Evolutionary conservation across 139 green algal species (phyloP).

Genomic region (Asterochloris sp.): DNA sequence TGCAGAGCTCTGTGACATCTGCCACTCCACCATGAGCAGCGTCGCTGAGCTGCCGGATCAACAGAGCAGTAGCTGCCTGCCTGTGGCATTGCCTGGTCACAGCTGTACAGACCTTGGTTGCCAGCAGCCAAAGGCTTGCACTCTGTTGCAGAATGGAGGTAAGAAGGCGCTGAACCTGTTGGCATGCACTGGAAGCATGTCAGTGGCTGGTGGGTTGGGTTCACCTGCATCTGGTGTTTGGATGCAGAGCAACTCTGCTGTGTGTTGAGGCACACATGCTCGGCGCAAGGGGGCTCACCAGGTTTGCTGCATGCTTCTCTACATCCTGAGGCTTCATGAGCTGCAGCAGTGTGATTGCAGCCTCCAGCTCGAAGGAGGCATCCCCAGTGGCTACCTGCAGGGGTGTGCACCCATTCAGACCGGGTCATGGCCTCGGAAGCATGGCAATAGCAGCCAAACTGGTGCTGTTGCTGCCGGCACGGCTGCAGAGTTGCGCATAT

Average conservation of each 20-base stretch:
- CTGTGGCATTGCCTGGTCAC: not conserved
- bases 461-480: not conserved
- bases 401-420: not conserved
- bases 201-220: too few relatives aligned
- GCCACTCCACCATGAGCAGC: not conserved
- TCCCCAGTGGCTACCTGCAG: not conserved
- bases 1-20: not conserved
- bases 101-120: not conserved
- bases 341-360: not conserved
- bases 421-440: not conserved
- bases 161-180: not conserved
- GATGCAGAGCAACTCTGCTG: not conserved
- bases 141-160: not conserved
- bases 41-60: too few relatives aligned
- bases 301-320: not conserved
- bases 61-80: too few relatives aligned
- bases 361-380: slow-evolving; percentile 11
- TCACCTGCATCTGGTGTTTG: not conserved
- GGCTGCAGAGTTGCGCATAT: not conserved
- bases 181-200: not conserved
- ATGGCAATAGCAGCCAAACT: not conserved
- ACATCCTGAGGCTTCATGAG: not conserved
- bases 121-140: not conserved
- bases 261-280: not conserved
- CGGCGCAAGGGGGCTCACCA: not conserved